Conservation (phyloP, 108 stramenopile genomes). For the Skeletonema grethae region DNA sequence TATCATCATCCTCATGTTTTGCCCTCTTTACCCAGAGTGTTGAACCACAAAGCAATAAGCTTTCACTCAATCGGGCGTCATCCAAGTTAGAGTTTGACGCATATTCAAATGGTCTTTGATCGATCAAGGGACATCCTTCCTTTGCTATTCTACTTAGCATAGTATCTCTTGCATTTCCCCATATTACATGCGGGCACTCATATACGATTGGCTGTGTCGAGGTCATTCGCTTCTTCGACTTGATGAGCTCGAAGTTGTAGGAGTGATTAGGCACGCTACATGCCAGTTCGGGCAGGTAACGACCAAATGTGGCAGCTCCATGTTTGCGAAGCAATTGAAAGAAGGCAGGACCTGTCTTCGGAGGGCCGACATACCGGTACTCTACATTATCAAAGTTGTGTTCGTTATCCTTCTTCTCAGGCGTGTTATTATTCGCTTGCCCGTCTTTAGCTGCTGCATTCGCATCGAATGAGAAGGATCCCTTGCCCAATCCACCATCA, state of each 20-base stretch:
- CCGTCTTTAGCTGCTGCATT: not conserved
- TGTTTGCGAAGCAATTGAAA: slow-evolving; percentile 40
- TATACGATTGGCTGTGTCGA: slow-evolving; percentile 45
- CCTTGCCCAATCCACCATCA: not conserved
- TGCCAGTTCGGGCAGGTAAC: slow-evolving; percentile 48
- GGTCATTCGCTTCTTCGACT: slow-evolving; percentile 15
- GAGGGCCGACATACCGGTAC: slow-evolving; percentile 39
- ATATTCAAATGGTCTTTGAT: slow-evolving; percentile 41
- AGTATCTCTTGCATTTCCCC: slow-evolving; percentile 44
- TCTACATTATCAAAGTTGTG: slow-evolving; percentile 38
- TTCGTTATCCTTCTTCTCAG: slow-evolving; percentile 7
- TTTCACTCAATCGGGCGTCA: slow-evolving; percentile 38
- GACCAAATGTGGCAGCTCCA: slow-evolving; percentile 42
- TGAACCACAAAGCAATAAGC: slow-evolving; percentile 36
- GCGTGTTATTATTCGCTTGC: not conserved
- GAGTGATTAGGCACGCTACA: slow-evolving; percentile 49
- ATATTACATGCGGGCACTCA: slow-evolving; percentile 49
- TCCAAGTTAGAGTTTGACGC: slow-evolving; percentile 38
- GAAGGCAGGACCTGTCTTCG: slow-evolving; percentile 34
- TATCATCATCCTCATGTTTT: slow-evolving; percentile 18
- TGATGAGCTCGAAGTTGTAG: slow-evolving; percentile 31
- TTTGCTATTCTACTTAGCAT: slow-evolving; percentile 28
- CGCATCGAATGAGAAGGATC: not conserved
- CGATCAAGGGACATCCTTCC: slow-evolving; percentile 48
- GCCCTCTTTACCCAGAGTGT: slow-evolving; percentile 49